Conservation (phyloP, 495 filamentous ascomycete genomes). For the Choiromyces venosus region DNA sequence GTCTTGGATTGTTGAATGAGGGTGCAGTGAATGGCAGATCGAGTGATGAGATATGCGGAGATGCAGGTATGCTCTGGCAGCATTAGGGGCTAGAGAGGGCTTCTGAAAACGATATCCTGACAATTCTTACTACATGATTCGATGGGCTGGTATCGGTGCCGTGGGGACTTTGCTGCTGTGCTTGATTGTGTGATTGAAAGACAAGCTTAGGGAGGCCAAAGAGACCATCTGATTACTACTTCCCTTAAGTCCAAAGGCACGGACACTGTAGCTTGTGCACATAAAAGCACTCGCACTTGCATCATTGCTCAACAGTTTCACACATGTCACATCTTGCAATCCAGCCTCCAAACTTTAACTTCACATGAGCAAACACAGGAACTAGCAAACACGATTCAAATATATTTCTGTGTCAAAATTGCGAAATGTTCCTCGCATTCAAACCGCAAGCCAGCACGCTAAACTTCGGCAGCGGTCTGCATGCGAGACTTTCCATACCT, state of each 20-base stretch:
- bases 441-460: constrained; percentile 57
- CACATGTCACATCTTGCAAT: not conserved
- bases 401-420: not conserved
- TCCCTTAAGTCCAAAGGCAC: no score
- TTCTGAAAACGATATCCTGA: not conserved
- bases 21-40: not conserved
- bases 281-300: not conserved
- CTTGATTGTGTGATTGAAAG: not conserved
- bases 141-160: no score
- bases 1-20: no score
- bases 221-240: not conserved
- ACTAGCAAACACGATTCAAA: not conserved
- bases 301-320: not conserved
- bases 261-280: no score
- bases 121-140: not conserved
- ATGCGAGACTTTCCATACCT: constrained; percentile 53
- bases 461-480: constrained; percentile 62
- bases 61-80: not conserved
- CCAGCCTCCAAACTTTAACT: not conserved
- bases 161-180: not conserved
- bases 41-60: not conserved
- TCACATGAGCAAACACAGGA: not conserved
- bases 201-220: not conserved
- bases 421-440: constrained; percentile 64
- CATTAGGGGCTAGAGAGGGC: not conserved